Evolutionary conservation across 2,329 filamentous ascomycete genomes (phyloP).

Genomic region (Dendrostoma leiphaemia): DNA sequence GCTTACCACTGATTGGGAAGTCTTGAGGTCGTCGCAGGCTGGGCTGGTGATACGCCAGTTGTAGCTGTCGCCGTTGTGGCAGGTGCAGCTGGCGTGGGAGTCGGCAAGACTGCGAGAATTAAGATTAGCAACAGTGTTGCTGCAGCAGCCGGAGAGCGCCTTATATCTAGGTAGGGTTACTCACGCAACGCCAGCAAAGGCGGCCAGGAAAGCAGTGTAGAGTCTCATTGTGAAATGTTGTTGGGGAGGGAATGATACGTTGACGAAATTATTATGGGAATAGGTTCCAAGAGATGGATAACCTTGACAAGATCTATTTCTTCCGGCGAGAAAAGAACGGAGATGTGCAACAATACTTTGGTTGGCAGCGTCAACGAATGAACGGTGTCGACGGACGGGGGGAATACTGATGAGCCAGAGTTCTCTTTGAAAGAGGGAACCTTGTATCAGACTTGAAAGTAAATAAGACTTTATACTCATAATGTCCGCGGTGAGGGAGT

Average conservation of each 20-base stretch:
- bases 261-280: no score
- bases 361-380: no score
- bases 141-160: neutral
- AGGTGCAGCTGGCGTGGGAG: conserved; percentile 22
- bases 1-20: conserved; percentile 11
- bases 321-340: no score
- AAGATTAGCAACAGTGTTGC: neutral
- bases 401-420: no score
- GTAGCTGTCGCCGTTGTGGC: conserved; percentile 24
- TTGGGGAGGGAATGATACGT: neutral
- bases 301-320: neutral
- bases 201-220: conserved; percentile 8
- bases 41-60: conserved; percentile 24
- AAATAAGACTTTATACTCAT: no score
- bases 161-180: no score
- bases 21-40: conserved; percentile 20
- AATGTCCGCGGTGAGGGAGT: no score
- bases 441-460: no score
- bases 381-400: no score
- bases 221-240: conserved; percentile 5
- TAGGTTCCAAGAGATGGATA: neutral
- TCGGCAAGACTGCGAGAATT: conserved; percentile 19
- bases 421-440: no score
- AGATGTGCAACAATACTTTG: no score
- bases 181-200: conserved; percentile 11